These are phyloP conservation scores for Cryptococcus sp. DNA, from an alignment of 1,284 basidiomycete species.

Conservation along the genomic window DNA sequence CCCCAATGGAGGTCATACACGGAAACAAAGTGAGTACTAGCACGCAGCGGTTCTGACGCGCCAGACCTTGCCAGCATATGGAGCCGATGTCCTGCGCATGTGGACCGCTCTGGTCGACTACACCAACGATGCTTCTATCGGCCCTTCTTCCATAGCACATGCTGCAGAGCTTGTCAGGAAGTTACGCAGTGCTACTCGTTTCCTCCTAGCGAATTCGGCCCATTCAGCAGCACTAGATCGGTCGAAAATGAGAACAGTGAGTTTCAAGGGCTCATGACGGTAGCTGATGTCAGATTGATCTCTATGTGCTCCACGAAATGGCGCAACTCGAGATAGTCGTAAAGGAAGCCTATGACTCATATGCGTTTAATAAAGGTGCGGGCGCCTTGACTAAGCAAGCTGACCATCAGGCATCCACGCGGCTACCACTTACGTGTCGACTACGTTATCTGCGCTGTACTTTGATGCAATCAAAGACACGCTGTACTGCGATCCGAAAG, in stretches of 20 bases:
- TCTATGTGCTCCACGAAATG: slow-evolving; percentile 83
- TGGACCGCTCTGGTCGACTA: slow-evolving; percentile 95
- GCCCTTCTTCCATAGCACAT: slow-evolving; percentile 74
- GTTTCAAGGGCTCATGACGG: slow-evolving; percentile 39
- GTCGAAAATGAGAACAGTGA: slow-evolving; percentile 56
- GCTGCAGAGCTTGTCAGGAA: slow-evolving; percentile 78
- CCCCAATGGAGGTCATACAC: slow-evolving; percentile 75
- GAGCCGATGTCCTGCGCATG: slow-evolving; percentile 81
- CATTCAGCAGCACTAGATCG: slow-evolving; percentile 31
- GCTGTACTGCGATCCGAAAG: slow-evolving; percentile 70
- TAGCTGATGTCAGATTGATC: slow-evolving; percentile 63
- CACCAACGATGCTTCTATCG: slow-evolving; percentile 83
- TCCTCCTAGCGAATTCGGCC: slow-evolving; percentile 79
- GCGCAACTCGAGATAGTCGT: slow-evolving; percentile 69
- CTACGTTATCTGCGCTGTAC: slow-evolving; percentile 66
- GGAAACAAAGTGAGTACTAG: slow-evolving; percentile 69
- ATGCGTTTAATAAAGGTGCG: slow-evolving; percentile 82
- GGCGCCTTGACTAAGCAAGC: slow-evolving; percentile 47
- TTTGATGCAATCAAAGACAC: slow-evolving; percentile 91
- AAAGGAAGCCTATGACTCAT: slow-evolving; percentile 68
- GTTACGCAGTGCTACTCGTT: slow-evolving; percentile 85
- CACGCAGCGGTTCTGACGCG: neutral
- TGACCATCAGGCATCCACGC: slow-evolving; percentile 61
- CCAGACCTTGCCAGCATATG: slow-evolving; percentile 75
- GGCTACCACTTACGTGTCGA: slow-evolving; percentile 53